phyloP scores from a whole-genome alignment of 176 grass and related monocot genomes.

The Zizania latifolia region DNA sequence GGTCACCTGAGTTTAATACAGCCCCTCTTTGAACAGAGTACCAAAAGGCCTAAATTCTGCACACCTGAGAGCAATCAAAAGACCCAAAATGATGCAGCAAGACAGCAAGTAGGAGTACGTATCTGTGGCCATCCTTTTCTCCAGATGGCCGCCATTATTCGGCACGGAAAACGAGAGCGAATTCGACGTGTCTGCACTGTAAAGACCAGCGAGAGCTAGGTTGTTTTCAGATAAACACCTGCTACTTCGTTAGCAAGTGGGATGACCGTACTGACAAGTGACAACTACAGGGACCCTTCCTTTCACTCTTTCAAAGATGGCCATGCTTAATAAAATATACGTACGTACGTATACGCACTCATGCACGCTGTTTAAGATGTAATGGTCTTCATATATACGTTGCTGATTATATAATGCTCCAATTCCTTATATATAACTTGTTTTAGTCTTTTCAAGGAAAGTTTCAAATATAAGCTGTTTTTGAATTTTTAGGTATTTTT shows the following conservation, averaged over 20 bases:
- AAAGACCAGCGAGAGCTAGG: not conserved
- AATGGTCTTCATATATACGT: no score
- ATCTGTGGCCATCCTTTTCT: not conserved
- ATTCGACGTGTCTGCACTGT: not conserved
- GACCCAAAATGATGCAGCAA: conserved; percentile 38
- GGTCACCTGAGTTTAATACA: conserved; percentile 41
- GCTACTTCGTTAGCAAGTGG: not conserved
- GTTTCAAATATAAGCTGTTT: no score
- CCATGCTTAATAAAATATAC: no score
- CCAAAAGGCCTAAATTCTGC: conserved; percentile 25
- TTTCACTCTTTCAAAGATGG: not conserved
- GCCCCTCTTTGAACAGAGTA: conserved; percentile 12
- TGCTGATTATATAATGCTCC: no score
- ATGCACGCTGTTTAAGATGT: no score
- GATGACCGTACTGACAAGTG: no score
- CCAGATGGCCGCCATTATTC: not conserved
- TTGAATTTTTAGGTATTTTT: no score
- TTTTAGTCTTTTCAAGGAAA: no score
- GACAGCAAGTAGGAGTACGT: conserved; percentile 4
- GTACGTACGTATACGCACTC: no score
- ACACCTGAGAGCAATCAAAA: conserved; percentile 45
- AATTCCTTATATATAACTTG: no score
- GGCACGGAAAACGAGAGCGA: not conserved
- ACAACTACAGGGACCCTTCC: not conserved
- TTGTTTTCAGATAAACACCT: not conserved